phyloP scores from a whole-genome alignment of 352 stramenopile genomes.

The Phytophthora cajani region DNA sequence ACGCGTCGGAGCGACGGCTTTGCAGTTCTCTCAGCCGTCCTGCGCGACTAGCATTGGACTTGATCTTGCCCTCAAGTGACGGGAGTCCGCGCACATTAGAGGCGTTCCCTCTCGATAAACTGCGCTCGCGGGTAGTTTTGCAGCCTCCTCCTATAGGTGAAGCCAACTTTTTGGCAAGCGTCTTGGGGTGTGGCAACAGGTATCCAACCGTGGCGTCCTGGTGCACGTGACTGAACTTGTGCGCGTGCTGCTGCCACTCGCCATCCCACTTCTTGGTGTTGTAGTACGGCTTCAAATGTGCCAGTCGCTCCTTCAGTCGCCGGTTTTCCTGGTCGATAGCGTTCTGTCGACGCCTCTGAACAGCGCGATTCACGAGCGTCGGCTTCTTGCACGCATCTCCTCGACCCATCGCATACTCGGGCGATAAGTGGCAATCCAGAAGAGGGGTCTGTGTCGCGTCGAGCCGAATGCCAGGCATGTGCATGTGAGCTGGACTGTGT shows the following conservation, averaged over 20 bases:
- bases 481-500: conserved; percentile 58
- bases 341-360: conserved; percentile 58
- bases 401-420: conserved; percentile 59
- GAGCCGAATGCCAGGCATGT: conserved; percentile 76
- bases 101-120: conserved; percentile 10
- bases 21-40: conserved; percentile 24
- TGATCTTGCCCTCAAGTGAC: conserved; percentile 24
- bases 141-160: conserved; percentile 14
- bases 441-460: conserved; percentile 73
- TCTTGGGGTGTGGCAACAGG: conserved; percentile 51
- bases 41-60: conserved; percentile 22
- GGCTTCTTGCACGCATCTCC: conserved; percentile 78
- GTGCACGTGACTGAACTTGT: conserved; percentile 69
- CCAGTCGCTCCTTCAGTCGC: conserved; percentile 58
- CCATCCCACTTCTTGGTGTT: conserved; percentile 76
- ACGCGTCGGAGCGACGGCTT: conserved; percentile 1
- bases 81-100: conserved; percentile 14
- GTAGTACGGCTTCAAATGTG: conserved; percentile 70
- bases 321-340: conserved; percentile 74
- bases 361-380: conserved; percentile 63
- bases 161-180: conserved; percentile 17
- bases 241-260: conserved; percentile 65
- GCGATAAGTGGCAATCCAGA: conserved; percentile 78
- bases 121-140: conserved; percentile 19
- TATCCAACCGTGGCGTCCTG: conserved; percentile 78